These are phyloP conservation scores for Hypomontagnella monticulosa DNA, from an alignment of 495 filamentous ascomycete genomes.

Conservation along the genomic window DNA sequence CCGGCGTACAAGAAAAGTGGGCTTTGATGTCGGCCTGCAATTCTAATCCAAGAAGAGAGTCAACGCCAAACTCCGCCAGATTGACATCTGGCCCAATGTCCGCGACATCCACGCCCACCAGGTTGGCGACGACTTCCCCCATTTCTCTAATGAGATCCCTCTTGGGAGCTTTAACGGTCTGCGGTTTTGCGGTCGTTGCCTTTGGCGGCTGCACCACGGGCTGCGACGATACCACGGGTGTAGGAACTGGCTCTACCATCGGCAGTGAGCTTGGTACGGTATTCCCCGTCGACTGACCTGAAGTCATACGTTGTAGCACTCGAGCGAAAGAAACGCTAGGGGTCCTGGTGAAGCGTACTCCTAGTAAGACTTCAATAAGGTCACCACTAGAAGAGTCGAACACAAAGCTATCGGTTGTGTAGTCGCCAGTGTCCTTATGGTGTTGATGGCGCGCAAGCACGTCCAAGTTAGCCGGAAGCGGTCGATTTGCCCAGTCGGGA, in stretches of 20 bases:
- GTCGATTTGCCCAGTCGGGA: too few species aligned
- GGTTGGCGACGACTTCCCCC: conserved; percentile 39
- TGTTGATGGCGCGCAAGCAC: too few species aligned
- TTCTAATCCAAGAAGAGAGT: conserved; percentile 67
- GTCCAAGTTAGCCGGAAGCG: too few species aligned
- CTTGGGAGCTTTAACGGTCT: too few species aligned
- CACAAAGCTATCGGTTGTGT: conserved; percentile 59
- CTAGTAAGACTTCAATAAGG: conserved; percentile 59
- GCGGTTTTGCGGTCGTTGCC: too few species aligned
- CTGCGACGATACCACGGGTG: too few species aligned
- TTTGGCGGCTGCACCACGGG: too few species aligned
- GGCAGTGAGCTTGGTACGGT: too few species aligned
- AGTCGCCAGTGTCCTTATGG: conserved; percentile 26
- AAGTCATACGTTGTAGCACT: not conserved
- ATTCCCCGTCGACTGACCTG: too few species aligned
- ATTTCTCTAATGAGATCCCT: conserved; percentile 37
- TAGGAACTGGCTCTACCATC: too few species aligned
- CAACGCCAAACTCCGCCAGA: conserved; percentile 62
- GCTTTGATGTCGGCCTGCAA: conserved; percentile 58
- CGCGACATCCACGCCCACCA: conserved; percentile 55
- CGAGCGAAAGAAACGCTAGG: conserved; percentile 52
- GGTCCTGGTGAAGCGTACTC: conserved; percentile 56
- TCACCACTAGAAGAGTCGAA: conserved; percentile 53
- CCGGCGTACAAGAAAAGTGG: conserved; percentile 35
- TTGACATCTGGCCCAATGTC: conserved; percentile 53